Evolutionary conservation across 169 alveolate species (phyloP), one percentile per base, ranked within the genome.

Genomic region (Toxoplasma gondii): DNA sequence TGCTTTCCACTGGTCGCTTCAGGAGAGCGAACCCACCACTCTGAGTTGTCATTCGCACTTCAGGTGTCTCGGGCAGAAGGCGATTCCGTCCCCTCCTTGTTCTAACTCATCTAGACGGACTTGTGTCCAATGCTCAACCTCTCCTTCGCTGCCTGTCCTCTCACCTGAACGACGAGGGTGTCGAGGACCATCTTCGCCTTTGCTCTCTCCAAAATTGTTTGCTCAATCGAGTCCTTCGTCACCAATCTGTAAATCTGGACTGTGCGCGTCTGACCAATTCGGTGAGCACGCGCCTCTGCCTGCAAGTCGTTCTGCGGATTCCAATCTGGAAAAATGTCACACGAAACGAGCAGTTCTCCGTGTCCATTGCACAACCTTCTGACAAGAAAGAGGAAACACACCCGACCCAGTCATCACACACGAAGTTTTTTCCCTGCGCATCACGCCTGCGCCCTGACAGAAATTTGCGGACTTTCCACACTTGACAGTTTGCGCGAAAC

Each of bases 261-360:
- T 49, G 98, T 97, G 93, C 98, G 99, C 88, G 98, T 98, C 95
- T 99, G 99, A 24, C 99, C 99, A 78, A 99, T 99, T 88, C 99
- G 97, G 96, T 99, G 99, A 36, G 99, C 99, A 88, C 99, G 98
- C 43, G 99, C 99, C 97, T 99, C 99, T 29, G 99, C 99, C 93
- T 99, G 99, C 92, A 99, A 96, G 94, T 99, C 99, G 93, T 99
- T 98, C 96, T 99, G 95, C 27, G 99, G 99, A 94, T 99, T 99
- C 99, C 99, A 99, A 97, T 99, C 99, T 41, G 99, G 97, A 95
- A 98, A 99, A 96, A 98, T 98, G 38, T 99, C 97, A 74, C 99
- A 98, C 43, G 98, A 99, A 34, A 99, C 98, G 95, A 99, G 99
- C 7, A 99, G 99, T 34, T 99, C 97, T 93, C 99, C 98, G 88